A percentile compares a stretch with the other conserved stretches of the same genome.
Conservation (phyloP, 2,329 filamentous ascomycete species). For the Atkinsonella hypoxylon region DNA sequence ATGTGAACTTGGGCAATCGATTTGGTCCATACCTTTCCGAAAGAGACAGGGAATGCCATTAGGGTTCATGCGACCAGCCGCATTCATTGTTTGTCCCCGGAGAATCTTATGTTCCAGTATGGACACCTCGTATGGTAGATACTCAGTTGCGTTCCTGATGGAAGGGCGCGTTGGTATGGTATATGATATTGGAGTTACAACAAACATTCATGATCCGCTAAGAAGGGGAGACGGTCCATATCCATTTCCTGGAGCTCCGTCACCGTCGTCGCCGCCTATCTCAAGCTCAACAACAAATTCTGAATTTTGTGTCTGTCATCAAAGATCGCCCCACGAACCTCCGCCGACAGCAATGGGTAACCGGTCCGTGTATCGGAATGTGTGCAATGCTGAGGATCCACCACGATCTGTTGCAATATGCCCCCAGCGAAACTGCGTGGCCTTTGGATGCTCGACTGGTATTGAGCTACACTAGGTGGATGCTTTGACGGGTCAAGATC, state of each 20-base stretch:
- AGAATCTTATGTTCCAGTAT: conserved; percentile 48
- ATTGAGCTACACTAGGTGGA: conserved; percentile 51
- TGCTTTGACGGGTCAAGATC: conserved; percentile 31
- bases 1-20: conserved; percentile 18
- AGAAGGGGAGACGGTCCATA: not conserved
- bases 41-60: conserved; percentile 12
- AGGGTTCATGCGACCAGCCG: conserved; percentile 29
- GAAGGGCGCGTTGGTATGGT: conserved; percentile 49
- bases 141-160: conserved; percentile 46
- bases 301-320: conserved; percentile 15
- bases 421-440: conserved; percentile 51
- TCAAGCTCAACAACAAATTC: not conserved
- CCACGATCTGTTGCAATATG: conserved; percentile 55
- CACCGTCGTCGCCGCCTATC: not conserved
- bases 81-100: conserved; percentile 43
- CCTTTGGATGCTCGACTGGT: conserved; percentile 50
- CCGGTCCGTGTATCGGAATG: conserved; percentile 26
- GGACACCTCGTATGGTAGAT: conserved; percentile 43
- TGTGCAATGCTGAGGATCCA: conserved; percentile 50
- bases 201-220: conserved; percentile 7
- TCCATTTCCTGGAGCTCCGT: conserved; percentile 1
- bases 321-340: conserved; percentile 10
- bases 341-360: conserved; percentile 21
- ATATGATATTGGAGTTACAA: conserved; percentile 33
- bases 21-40: conserved; percentile 15